A percentile compares a stretch with the other conserved stretches of the same genome.
Evolutionary conservation across 345 rosid species (phyloP).

Genomic region (Citrus cavaleriei): DNA sequence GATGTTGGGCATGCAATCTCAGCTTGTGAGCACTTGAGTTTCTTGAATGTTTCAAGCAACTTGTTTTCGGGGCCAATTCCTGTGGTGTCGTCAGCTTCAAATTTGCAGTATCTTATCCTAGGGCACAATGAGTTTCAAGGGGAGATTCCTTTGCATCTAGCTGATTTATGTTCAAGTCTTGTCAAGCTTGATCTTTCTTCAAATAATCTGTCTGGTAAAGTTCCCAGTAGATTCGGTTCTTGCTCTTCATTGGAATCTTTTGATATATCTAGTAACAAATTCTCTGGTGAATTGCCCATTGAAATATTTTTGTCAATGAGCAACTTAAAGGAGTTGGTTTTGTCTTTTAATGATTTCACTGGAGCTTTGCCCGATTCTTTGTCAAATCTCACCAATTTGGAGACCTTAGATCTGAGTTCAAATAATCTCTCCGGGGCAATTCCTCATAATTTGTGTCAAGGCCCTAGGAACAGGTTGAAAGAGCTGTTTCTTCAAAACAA

Average conservation of each 20-base stretch:
- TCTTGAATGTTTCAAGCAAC: conserved; percentile 67
- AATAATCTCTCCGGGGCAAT: conserved; percentile 60
- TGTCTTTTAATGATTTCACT: conserved; percentile 54
- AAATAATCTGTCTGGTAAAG: conserved; percentile 63
- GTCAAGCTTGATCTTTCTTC: conserved; percentile 69
- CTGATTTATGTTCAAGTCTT: conserved; percentile 65
- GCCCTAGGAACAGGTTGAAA: conserved; percentile 42
- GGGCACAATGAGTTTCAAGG: conserved; percentile 57
- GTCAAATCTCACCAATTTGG: conserved; percentile 47
- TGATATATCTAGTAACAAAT: conserved; percentile 55
- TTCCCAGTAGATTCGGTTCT: conserved; percentile 59
- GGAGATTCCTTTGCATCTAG: conserved; percentile 57
- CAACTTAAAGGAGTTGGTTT: conserved; percentile 45
- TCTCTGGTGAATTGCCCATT: conserved; percentile 73
- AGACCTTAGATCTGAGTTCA: conserved; percentile 76
- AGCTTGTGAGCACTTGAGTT: conserved; percentile 49
- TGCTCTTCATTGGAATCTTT: conserved; percentile 57
- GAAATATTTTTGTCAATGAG: conserved; percentile 57
- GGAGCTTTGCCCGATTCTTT: conserved; percentile 68
- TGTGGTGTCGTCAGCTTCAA: conserved; percentile 49
- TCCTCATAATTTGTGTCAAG: conserved; percentile 53
- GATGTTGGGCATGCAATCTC: conserved; percentile 58
- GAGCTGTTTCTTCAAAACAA: conserved; percentile 78
- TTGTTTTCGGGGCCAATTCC: conserved; percentile 65
- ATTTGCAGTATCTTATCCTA: conserved; percentile 50